Conservation (phyloP, 495 filamentous ascomycete genomes). For the Immersiella caudata region DNA sequence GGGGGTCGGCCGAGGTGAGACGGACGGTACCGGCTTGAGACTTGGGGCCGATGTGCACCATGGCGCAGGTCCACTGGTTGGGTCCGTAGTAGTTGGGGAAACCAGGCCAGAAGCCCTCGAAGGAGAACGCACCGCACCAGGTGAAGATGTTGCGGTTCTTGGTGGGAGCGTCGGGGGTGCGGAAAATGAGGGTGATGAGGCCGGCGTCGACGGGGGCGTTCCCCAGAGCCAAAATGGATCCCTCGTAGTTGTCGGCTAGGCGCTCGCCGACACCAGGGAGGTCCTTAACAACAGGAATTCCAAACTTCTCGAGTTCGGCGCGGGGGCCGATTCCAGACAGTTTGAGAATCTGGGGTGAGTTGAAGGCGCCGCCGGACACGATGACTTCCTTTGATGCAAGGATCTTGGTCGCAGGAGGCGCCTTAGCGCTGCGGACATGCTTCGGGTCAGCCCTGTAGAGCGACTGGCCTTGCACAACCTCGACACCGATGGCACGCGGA, state of each 20-base stretch:
- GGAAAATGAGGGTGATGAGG: conserved; percentile 41
- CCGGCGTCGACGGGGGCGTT: conserved; percentile 37
- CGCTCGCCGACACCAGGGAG: conserved; percentile 62
- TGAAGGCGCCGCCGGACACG: conserved; percentile 56
- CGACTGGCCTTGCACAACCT: conserved; percentile 45
- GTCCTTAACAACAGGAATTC: conserved; percentile 53
- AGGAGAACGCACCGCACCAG: conserved; percentile 50
- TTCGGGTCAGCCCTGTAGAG: conserved; percentile 51
- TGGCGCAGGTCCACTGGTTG: conserved; percentile 45
- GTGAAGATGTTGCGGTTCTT: conserved; percentile 49
- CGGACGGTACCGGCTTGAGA: conserved; percentile 56
- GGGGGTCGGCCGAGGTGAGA: conserved; percentile 54
- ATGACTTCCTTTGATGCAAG: conserved; percentile 57
- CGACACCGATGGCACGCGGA: conserved; percentile 46
- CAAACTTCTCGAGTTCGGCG: conserved; percentile 43
- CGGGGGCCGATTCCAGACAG: conserved; percentile 50
- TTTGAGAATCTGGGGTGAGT: conserved; percentile 62
- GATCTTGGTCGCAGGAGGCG: conserved; percentile 32
- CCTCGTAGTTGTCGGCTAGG: conserved; percentile 60
- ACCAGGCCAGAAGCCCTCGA: conserved; percentile 54
- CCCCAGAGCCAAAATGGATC: conserved; percentile 40
- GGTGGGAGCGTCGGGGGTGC: conserved; percentile 47
- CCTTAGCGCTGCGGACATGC: conserved; percentile 35
- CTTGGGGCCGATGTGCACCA: conserved; percentile 53
- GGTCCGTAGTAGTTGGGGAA: conserved; percentile 49